Evolutionary conservation across 257 asterid species (phyloP), one percentile per base, ranked within the genome.

Genomic region (Ophiorrhiza pumila): DNA sequence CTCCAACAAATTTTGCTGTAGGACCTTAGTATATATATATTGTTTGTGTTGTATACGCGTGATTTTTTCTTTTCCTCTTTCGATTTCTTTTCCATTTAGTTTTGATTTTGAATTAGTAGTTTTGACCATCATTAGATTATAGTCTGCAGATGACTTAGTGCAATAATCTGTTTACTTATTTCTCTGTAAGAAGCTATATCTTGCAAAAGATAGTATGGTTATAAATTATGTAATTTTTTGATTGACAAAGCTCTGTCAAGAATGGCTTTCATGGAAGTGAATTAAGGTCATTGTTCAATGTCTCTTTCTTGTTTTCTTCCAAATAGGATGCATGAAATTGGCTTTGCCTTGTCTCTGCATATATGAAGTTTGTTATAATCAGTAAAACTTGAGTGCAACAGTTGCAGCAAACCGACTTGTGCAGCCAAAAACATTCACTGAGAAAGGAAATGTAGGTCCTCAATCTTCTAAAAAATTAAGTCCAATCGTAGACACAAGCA

Each of bases 11-110:
- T 43, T 72, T 73, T 70, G 49, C 71, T 41, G 39, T 22, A 52
- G 39, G 12, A 62, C 47, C 57, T n/a, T 72, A 63, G 27, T 62
- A n/a, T 49, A 46, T 65, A 56, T 52, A 59, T 25, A 63, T n/a
- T 52, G 69, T 60, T 61, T 50, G 58, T 74, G 72, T 71, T 66
- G 57, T 73, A 47, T 52, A 69, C 71, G 32, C 22, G 23, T 46
- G 71, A 65, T 37, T 55, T 67, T 29, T 57, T 53, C 31, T 6
- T 53, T 67, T 23, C n/a, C 0, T 47, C 14, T 72, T 65, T 39
- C 57, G 4, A n/a, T n/a, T 49, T 29, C 65, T 11, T 29, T 60
- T 27, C 20, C 7, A 42, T 25, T 65, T 52, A 25, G 29, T 37
- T 14, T 66, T 39, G 47, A 58, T 31, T 56, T 45, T 66, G 20